Evolutionary conservation across 164 flowering plant species (phyloP).

Genomic region (Vitis vinifera): DNA sequence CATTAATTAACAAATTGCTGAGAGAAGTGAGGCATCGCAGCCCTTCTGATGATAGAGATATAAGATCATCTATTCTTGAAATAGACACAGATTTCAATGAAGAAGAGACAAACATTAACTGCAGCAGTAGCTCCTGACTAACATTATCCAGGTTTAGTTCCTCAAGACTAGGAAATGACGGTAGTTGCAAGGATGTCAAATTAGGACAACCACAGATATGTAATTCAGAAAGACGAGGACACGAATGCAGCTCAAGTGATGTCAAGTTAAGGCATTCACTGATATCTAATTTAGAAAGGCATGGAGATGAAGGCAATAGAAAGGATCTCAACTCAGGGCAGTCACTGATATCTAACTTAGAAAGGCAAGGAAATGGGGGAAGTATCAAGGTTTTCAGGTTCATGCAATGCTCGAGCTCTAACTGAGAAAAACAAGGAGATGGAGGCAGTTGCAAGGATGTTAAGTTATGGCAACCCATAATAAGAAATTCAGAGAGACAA

Average conservation of each 20-base stretch:
- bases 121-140: not conserved
- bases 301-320: not conserved
- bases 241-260: not conserved
- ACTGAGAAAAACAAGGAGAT: too few species aligned
- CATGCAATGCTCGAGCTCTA: too few species aligned
- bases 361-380: too few species aligned
- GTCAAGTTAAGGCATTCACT: not conserved
- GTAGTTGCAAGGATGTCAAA: not conserved
- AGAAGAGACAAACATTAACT: not conserved
- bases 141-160: not conserved
- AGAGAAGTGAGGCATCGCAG: not conserved
- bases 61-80: not conserved
- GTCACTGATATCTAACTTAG: too few species aligned
- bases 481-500: too few species aligned
- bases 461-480: too few species aligned
- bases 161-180: not conserved
- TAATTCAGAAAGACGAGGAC: too few species aligned
- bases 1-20: not conserved
- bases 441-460: too few species aligned
- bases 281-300: not conserved
- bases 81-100: not conserved
- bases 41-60: not conserved
- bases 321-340: too few species aligned
- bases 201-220: too few species aligned
- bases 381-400: not conserved